Percentiles rank a stretch among this genome's conserved stretches.
Evolutionary conservation across 345 rosid species (phyloP).

Genomic region (Gossypium anomalum): DNA sequence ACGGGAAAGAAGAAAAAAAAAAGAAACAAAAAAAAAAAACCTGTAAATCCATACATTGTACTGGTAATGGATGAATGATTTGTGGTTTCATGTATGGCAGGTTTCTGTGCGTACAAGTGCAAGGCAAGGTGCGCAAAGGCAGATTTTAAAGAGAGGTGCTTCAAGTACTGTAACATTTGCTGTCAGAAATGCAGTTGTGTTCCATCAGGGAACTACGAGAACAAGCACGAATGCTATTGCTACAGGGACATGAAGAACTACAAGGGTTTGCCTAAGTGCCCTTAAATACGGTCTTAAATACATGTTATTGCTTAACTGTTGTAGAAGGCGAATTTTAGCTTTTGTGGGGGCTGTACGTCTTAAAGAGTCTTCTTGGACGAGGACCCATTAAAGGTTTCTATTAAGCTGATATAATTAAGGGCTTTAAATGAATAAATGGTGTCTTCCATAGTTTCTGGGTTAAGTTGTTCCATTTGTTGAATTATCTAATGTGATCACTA

Average conservation of each 20-base stretch:
- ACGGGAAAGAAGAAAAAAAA: not conserved
- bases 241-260: conserved; percentile 63
- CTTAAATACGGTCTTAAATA: conserved; percentile 26
- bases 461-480: not conserved
- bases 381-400: not conserved
- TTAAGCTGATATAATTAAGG: not conserved
- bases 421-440: not conserved
- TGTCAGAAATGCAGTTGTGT: conserved; percentile 79
- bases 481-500: not conserved
- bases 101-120: conserved; percentile 52
- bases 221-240: conserved; percentile 80
- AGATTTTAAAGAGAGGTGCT: conserved; percentile 54
- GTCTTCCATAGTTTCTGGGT: not conserved
- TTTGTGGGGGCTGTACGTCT: not conserved
- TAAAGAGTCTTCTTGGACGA: not conserved
- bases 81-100: conserved; percentile 17
- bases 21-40: not conserved
- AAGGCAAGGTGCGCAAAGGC: conserved; percentile 68
- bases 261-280: conserved; percentile 45
- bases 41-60: not conserved
- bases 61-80: not conserved
- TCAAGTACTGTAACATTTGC: conserved; percentile 81
- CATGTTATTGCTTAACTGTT: not conserved
- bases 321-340: not conserved
- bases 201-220: conserved; percentile 73